Evolutionary conservation across 345 rosid species (phyloP), one percentile per base, ranked within the genome.

Genomic region (Turnera subulata): DNA sequence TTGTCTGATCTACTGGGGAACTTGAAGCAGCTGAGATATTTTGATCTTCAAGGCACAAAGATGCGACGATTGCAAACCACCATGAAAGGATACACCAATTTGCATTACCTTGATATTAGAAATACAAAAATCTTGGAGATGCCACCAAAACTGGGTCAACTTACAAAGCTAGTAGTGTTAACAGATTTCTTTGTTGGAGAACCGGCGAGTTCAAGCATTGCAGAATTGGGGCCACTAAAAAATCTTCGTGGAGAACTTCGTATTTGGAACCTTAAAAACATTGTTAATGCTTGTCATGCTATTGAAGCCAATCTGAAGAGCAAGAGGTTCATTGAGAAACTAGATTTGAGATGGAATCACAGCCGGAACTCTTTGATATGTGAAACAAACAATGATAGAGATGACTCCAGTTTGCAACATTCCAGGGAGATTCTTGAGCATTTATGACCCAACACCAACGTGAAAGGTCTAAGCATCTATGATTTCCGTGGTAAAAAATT

Each of bases 271-370:
- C 56, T 64, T 14, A 43, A 64, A 38, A 38, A 56, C 18, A 55
- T 56, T 14, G 6, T 42, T 37, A 13, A 65, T 24, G 44, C 32
- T 47, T 5, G 17, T 49, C 50, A 56, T 20, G 69, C 52, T 20
- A 15, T 26, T 26, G 51, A 49, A 57, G 62, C 57, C 53, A 56
- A 50, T 65, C 50, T 56, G 57, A 57, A 56, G 42, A 57, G 6
- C 18, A 65, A 50, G 44, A 29, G 57, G 51, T 13, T 39, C 8
- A 62, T 56, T 24, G 38, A 43, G 13, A 13, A 43, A 29, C 4
- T 65, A 45, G 20, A 25, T 18, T 37, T 60, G 18, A 50, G 18
- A 23, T 50, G 56, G 56, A 35, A n/a, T n/a, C n/a, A n/a, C n/a
- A n/a, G n/a, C n/a, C n/a, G n/a, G n/a, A n/a, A n/a, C n/a, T n/a